Evolutionary conservation across 805 yeast genomes (phyloP).

Genomic region (Lachancea sp.): DNA sequence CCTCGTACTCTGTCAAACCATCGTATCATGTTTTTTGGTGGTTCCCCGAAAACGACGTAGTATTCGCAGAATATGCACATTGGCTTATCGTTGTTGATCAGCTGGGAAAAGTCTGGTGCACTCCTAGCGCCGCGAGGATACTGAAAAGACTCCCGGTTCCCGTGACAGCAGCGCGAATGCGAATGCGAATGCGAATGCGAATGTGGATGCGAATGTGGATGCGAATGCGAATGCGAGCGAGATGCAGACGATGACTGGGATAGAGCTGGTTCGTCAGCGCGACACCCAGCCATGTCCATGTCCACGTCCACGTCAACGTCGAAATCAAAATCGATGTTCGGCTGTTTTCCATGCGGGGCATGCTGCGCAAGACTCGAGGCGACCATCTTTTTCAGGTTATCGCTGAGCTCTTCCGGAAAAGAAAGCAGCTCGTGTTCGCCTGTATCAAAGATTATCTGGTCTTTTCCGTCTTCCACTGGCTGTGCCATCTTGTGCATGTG

Average conservation of each 20-base stretch:
- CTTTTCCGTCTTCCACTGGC: neutral
- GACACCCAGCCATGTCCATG: neutral
- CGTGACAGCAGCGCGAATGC: slow-evolving; percentile 1
- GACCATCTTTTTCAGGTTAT: slow-evolving; percentile 6
- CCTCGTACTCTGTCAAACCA: slow-evolving; percentile 38
- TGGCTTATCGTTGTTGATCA: slow-evolving; percentile 6
- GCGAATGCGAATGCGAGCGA: neutral
- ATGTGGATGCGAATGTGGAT: too few species aligned
- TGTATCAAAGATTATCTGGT: slow-evolving; percentile 23
- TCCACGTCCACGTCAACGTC: slow-evolving; percentile 4
- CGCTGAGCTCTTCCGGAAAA: slow-evolving; percentile 5
- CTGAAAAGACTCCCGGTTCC: neutral
- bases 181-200: neutral
- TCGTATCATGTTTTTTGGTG: slow-evolving; percentile 45
- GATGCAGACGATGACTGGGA: neutral
- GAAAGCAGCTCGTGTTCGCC: slow-evolving; percentile 20
- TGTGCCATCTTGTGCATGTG: neutral
- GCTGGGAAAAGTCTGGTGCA: slow-evolving; percentile 5
- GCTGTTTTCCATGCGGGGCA: neutral
- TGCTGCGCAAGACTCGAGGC: slow-evolving; percentile 6
- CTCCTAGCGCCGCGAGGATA: slow-evolving; percentile 3
- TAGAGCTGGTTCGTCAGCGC: neutral
- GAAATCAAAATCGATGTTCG: slow-evolving; percentile 2
- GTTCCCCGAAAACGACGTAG: slow-evolving; percentile 44
- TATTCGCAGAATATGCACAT: slow-evolving; percentile 48